Evolutionary conservation across 2,329 filamentous ascomycete genomes (phyloP), one percentile per base, ranked within the genome.

Genomic region (Lachnellula occidentalis): DNA sequence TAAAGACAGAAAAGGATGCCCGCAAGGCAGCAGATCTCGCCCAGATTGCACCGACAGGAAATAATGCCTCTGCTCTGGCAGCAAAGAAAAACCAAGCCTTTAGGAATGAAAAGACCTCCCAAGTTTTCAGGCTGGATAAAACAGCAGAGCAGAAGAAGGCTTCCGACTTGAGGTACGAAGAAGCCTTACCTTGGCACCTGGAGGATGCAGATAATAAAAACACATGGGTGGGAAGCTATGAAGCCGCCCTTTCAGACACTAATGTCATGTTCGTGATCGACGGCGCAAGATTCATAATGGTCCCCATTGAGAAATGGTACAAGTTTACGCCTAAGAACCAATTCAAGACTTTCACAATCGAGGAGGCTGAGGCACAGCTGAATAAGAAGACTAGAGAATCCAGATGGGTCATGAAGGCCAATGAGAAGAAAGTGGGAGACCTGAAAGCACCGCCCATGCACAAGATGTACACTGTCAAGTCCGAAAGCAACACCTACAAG

Each of bases 181-280:
- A 99, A 71, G 90, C 92, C 4, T 76, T 96, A 48, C 94, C 94
- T 5, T 99, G 94, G 94, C 92, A 96, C 69, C 73, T 99, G 36
- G 94, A 99, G 69, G 94, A 99, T 70, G 95, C 92, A 41, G 92
- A 99, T 66, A 90, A 91, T 60, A 96, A 92, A 70, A 92, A 96
- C 64, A 88, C 89, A 2, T 97, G 92, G 90, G 86, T 94, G 34
- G 94, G 92, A 45, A 88, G 86, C 54, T 96, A 97, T 64, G 88
- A 97, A 65, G 87, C 88, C 24, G 89, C 91, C 17, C 79, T 97
- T 37, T 96, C 92, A 0, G 86, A 92, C 64, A 85, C 89, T 50
- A 89, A 91, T 49, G 86, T 95, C 61, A 86, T 95, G 51, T 80
- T 92, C 39, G 79, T 90, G 43, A 86, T 90, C 34, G 80, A 84